These are phyloP conservation scores for Aspergillus hiratsukae DNA, from an alignment of 2,329 filamentous ascomycete species.

Conservation along the genomic window DNA sequence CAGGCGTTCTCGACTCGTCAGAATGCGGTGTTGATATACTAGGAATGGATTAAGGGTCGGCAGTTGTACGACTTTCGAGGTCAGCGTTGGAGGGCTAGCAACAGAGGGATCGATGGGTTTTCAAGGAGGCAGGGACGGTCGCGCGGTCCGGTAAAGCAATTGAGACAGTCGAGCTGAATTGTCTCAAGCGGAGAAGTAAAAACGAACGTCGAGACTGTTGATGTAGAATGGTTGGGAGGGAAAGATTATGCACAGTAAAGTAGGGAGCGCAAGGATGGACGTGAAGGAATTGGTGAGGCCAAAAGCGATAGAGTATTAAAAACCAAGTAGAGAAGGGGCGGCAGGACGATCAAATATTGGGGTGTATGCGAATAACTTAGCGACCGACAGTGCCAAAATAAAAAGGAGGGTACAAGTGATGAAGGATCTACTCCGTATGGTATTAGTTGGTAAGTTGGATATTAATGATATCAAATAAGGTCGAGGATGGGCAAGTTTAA, in stretches of 20 bases:
- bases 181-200: conserved; percentile 4
- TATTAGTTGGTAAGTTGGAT: not conserved
- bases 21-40: not conserved
- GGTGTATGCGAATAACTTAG: not conserved
- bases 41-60: not conserved
- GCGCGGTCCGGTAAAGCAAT: conserved; percentile 12
- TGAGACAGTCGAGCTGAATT: conserved; percentile 7
- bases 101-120: not conserved
- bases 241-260: conserved; percentile 3
- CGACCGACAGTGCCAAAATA: not conserved
- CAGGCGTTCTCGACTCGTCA: not conserved
- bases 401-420: not conserved
- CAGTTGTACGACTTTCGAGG: not conserved
- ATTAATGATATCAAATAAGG: not conserved
- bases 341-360: conserved; percentile 2
- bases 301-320: conserved; percentile 4
- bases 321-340: conserved; percentile 3
- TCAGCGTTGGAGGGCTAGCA: not conserved
- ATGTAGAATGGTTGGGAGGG: not conserved
- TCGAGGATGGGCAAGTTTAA: not conserved
- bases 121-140: conserved; percentile 9
- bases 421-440: not conserved
- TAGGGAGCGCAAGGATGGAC: conserved; percentile 13
- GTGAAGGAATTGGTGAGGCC: conserved; percentile 11
- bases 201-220: conserved; percentile 1